Evolutionary conservation across 2,329 filamentous ascomycete genomes (phyloP), one percentile per base, ranked within the genome.

Genomic region (Cladophialophora yegresii): DNA sequence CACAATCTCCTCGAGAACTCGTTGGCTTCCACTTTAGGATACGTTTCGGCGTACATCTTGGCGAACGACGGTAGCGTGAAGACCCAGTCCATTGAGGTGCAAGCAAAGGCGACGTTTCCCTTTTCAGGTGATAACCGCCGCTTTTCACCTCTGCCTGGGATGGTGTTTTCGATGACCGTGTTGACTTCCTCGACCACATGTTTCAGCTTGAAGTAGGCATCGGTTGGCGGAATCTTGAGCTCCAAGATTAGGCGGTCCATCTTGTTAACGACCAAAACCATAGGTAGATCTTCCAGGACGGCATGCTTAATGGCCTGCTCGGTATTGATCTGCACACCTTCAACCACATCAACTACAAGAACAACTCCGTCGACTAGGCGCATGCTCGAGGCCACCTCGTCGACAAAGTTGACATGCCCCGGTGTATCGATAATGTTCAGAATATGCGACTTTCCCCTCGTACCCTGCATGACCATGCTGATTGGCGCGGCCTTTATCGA

Each of bases 121-220:
- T 93, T 96, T 75, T 99, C 95, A 0, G 95, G 95, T 71, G 93
- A 98, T 67, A 99, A 78, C 69, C 95, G 87, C 77, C 86, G 87
- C 66, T 85, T 87, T 73, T 91, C 91, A 30, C 93, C 92, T 71
- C 87, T 86, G 1, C 91, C 89, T 3, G 95, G 93, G 30, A 92
- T 83, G 2, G 90, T 89, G 75, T 90, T 92, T 74, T 96, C 91
- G 72, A 99, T 98, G 71, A 95, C 82, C 0, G 92, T 96, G 78
- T 99, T 99, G 77, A 99, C 93, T 77, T 98, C 92, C 77, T 99
- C 95, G 59, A 99, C 87, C n/a, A 97, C 92, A 76, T 98, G 93
- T 79, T 97, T 98, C 61, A 99, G 83, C 82, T 99, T 99, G 83
- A 97, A 98, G 80, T 99, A 99, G 12, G 95, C 95, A 75, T 99